These are phyloP conservation scores for Ceriops decandra DNA, from an alignment of 345 rosid genomes.

Conservation along the genomic window DNA sequence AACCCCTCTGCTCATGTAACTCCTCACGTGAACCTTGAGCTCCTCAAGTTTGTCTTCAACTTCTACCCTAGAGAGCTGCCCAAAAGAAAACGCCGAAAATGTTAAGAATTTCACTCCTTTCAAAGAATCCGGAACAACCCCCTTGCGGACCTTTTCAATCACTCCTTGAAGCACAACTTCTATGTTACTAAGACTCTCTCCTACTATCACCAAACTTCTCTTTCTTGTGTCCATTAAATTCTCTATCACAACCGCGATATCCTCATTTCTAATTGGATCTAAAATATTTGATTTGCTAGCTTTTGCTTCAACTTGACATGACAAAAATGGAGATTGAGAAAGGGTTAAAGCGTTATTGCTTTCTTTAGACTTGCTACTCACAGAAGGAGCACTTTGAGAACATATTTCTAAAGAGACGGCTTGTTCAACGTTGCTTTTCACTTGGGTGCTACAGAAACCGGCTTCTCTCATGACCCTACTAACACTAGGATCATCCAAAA, in stretches of 20 bases:
- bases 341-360: slow-evolving; percentile 23
- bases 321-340: slow-evolving; percentile 22
- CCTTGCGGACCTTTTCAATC: slow-evolving; percentile 53
- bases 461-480: slow-evolving; percentile 48
- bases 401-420: slow-evolving; percentile 25
- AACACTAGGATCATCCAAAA: slow-evolving; percentile 79
- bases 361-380: slow-evolving; percentile 45
- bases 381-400: slow-evolving; percentile 12
- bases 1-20: slow-evolving; percentile 44
- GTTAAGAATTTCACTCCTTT: slow-evolving; percentile 54
- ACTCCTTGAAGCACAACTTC: slow-evolving; percentile 56
- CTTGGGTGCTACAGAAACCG: slow-evolving; percentile 41
- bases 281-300: slow-evolving; percentile 17
- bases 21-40: slow-evolving; percentile 40
- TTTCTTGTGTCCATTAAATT: slow-evolving; percentile 44
- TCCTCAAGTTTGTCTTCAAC: slow-evolving; percentile 61
- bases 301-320: slow-evolving; percentile 17
- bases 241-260: slow-evolving; percentile 59
- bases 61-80: slow-evolving; percentile 47
- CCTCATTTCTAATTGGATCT: slow-evolving; percentile 49
- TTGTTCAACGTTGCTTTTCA: slow-evolving; percentile 39
- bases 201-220: slow-evolving; percentile 58
- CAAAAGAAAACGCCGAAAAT: slow-evolving; percentile 47
- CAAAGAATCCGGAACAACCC: slow-evolving; percentile 54
- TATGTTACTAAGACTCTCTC: slow-evolving; percentile 55